Base-by-base conservation (phyloP, 148 eudicot genomes). In the Spergularia marina region DNA sequence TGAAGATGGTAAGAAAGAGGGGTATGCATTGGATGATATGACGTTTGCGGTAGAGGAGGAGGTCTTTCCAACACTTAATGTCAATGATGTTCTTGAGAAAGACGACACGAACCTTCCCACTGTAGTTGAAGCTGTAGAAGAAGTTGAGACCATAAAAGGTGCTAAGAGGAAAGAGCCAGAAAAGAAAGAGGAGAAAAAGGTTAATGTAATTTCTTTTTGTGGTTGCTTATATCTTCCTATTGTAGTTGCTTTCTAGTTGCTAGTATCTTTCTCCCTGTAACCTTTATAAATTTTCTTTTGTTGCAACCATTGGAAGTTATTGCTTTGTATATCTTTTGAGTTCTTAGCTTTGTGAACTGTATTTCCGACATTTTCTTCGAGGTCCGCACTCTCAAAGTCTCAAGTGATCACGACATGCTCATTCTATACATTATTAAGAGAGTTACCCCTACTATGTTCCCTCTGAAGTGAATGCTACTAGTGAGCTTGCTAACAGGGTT, bases 161-260 rank as follows among this genome's bases (percentile, higher is more conserved):
- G 74, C 70, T 62, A 94, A 94, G 86, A 89, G 98, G 77, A 94
- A 94, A 82, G 87, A 79, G 79, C 88, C 92, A 41, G 98, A 92
- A 73, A 41, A 80, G 23, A 85, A 87, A 51, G 86, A 72, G 79
- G 98, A 90, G 63, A 90, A 91, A 77, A 89, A 91, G 96, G 98
- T 91, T 55, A 60, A 12, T 40, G 63, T 69, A 30, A 68, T 23
- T 75, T 34, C 15, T 41, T 44, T 53, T 20, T 56, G 34, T 34
- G 56, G 4, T 23, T 70, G 21, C 20, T 61, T 59, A 12, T 72
- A 53, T 56, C 52, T 17, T 57, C 39, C 41, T 47, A 53, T 1
- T 17, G 53, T 18, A 34, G 20, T 55, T 25, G 78, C 40, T 70
- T 76, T 20, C 40, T 56, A 53, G 41, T 70, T 77, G 36, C 40